Conservation (phyloP, 768 basidiomycete species). For the Porpolomopsis calyptriformis region DNA sequence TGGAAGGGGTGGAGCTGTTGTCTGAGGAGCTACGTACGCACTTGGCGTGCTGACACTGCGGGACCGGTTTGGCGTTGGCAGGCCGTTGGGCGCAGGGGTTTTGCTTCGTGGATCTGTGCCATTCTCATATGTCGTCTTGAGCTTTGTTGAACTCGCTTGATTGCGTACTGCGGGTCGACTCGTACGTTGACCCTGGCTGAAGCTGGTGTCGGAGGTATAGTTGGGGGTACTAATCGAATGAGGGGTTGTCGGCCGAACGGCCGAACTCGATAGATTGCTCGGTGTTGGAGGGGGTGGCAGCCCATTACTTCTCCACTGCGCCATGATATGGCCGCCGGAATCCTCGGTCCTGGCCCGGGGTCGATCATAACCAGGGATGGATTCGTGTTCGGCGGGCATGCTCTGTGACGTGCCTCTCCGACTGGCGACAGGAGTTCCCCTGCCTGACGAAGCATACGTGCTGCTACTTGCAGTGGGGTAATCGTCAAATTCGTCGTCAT, state of each 20-base stretch:
- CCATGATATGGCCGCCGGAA: conserved; percentile 48
- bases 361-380: conserved; percentile 36
- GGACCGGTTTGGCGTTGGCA: conserved; percentile 41
- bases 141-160: conserved; percentile 59
- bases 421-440: conserved; percentile 60
- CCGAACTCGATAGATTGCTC: conserved; percentile 14
- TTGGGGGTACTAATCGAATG: conserved; percentile 37
- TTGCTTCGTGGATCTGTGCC: conserved; percentile 20
- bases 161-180: conserved; percentile 42
- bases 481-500: conserved; percentile 70
- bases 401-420: conserved; percentile 49
- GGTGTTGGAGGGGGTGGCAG: conserved; percentile 29
- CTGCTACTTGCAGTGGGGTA: conserved; percentile 58
- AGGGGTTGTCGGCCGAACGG: conserved; percentile 32
- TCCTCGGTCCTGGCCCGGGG: conserved; percentile 65
- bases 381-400: conserved; percentile 49
- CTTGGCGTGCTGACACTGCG: conserved; percentile 75
- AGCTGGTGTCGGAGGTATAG: conserved; percentile 37
- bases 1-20: conserved; percentile 47
- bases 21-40: conserved; percentile 46
- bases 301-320: conserved; percentile 50
- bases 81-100: conserved; percentile 22
- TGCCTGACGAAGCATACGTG: conserved; percentile 42
- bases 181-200: conserved; percentile 20
- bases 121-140: conserved; percentile 44